Base-by-base conservation (phyloP, 2,329 filamentous ascomycete genomes). In the Colletotrichum simmondsii region DNA sequence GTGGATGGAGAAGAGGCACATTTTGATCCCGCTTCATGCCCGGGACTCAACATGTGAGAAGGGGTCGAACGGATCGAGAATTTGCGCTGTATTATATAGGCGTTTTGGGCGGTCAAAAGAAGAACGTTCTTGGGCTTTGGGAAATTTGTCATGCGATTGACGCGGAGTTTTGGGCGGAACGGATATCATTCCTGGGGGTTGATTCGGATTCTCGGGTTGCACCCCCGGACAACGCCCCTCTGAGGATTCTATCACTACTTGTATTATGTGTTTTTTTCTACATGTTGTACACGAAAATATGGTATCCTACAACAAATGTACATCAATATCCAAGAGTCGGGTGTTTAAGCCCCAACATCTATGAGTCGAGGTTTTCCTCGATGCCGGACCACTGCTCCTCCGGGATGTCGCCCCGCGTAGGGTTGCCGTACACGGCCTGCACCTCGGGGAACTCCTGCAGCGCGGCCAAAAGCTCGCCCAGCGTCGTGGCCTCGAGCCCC, bases 371-470 rank as follows among this genome's bases (percentile, higher is more conserved):
- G 75, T 87, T 87, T 68, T 87, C 84, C 73, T 87, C 84, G 76
- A 92, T 80, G 64, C 81, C 84, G 54, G 82, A 83, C 90, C 90
- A 92, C 14, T 84, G 78, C 16, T 89, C 88, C 46, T 91, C 88
- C 2, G 82, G 78, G 53, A 90, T 79, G 10, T 78, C 79, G 26
- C 90, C 90, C 76, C 85, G 85, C 24, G 84, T 80, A 53, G 87
- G 84, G 75, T 98, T 98, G 77, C 92, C 86, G 77, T 95, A 97
- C 53, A 98, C 87, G 37, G 91, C 93, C 78, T 94, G 94, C 54
- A 98, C 91, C 75, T 93, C 93, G 0, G 89, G 83, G 68, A 93
- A 88, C 62, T 96, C 93, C 71, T 91, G 88, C 42, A 95, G 77
- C 7, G 85, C 83, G 14, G 89, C 85, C 24, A 92, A 78, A 32